Conservation (phyloP, 192 early-diverging fungal species). For the Lobosporangium transversale region DNA sequence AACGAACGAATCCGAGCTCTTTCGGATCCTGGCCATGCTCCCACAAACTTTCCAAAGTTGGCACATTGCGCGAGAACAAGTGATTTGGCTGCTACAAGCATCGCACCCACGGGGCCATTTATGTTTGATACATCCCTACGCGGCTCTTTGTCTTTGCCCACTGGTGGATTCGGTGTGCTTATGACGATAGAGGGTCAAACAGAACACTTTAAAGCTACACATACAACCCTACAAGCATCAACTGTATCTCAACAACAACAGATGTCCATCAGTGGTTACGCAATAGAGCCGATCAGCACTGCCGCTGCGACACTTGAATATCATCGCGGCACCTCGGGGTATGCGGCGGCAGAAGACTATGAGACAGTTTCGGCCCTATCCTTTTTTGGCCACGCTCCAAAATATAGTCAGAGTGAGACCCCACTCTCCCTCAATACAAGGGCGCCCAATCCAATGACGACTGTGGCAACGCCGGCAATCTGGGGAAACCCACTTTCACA, state of each 20-base stretch:
- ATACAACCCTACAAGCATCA: background rate
- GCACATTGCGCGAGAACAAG: background rate
- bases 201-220: background rate
- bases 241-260: background rate
- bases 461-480: background rate
- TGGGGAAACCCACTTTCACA: background rate
- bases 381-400: background rate
- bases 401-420: too few species aligned
- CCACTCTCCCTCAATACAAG: too few species aligned
- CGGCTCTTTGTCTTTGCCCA: too few species aligned
- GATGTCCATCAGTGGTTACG: background rate
- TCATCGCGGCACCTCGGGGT: background rate
- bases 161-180: too few species aligned
- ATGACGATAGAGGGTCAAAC: background rate
- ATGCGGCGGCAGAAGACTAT: background rate
- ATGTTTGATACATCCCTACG: too few species aligned
- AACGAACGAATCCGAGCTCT: slow-evolving; percentile 2
- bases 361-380: background rate
- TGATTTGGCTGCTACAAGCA: background rate
- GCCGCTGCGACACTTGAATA: background rate
- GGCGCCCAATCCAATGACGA: too few species aligned
- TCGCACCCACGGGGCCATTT: too few species aligned
- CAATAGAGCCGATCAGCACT: slow-evolving; percentile 3
- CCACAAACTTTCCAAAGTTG: background rate
- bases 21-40: slow-evolving; percentile 11